Base-by-base conservation (phyloP, 805 yeast species). In the Wickerhamiella lipophila region DNA sequence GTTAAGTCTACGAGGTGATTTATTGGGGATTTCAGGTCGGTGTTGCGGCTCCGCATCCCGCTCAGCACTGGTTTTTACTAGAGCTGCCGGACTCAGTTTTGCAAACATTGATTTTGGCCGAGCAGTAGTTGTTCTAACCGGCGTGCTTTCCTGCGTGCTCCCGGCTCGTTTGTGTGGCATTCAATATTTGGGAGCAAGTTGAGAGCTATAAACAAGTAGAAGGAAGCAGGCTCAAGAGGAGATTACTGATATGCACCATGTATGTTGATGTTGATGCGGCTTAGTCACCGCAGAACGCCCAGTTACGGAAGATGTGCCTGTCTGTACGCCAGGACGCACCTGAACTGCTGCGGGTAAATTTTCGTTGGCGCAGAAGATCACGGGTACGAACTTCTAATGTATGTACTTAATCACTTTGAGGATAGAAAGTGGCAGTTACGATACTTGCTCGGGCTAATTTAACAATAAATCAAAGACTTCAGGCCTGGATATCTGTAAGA, bases 61-160 rank as follows among this genome's bases (percentile, higher is more conserved):
- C 13, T 29, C 32, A 29, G 32, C 5, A 13, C 32, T 29, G 11
- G 13, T 29, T 29, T 23, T 40, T 8, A 9, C n/a, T 7, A 23
- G 19, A 15, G 19, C 6, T 3, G 26, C 26, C 23, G 42, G 26
- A 19, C 42, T 35, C 13, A 26, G 18, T 13, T 30, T 27, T 4
- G 34, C 48, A 36, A 35, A 26, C 42, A 26, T 45, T 19, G 47
- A 43, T 22, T 26, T 36, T 6, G 41, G 48, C 36, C 41, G 30
- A 16, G 34, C 11, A 3, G 26, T 30, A 3, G 29, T 9, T 22
- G 48, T 16, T 36, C 27, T 15, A 13, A 6, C 29, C 26, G 42
- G 42, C 2, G 47, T 43, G 16, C 13, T 11, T 16, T 19, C 3
- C 15, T 43, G 29, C n/a, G 40, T 35, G 22, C 47, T 43, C n/a